phyloP scores from a whole-genome alignment of 495 filamentous ascomycete species.

The Neurospora hispaniola region DNA sequence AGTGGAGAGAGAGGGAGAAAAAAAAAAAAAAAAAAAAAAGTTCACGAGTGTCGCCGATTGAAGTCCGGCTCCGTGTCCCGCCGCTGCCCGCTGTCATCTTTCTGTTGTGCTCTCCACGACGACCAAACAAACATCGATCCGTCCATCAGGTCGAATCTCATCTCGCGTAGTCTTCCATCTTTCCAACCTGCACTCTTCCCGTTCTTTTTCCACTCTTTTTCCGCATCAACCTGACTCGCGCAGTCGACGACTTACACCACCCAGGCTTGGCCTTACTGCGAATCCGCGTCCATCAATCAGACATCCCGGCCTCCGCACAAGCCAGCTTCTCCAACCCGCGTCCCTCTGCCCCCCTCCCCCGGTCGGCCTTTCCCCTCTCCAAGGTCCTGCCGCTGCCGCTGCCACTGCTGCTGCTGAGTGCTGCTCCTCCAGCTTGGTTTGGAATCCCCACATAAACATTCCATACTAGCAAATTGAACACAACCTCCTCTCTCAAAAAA shows the following conservation, averaged over 20 bases:
- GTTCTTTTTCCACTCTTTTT: background rate
- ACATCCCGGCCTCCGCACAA: background rate
- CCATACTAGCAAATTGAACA: background rate
- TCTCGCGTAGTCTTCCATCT: background rate
- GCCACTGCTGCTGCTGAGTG: background rate
- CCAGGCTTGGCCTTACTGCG: background rate
- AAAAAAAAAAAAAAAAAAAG: conserved; percentile 14
- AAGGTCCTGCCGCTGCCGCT: background rate
- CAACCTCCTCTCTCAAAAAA: background rate
- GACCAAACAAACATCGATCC: too few species aligned
- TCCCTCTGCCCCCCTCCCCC: background rate
- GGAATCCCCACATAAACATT: conserved; percentile 1
- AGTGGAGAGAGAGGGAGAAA: background rate
- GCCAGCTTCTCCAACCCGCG: background rate
- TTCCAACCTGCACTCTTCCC: background rate
- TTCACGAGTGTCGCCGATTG: conserved; percentile 20
- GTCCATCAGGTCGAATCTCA: too few species aligned
- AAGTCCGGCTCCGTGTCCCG: conserved; percentile 14
- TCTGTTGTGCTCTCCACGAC: background rate
- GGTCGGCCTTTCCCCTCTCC: background rate
- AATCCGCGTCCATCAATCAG: background rate
- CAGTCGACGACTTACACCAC: background rate
- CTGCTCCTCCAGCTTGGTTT: background rate
- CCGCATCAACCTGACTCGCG: background rate
- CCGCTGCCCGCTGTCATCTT: background rate